Evolutionary conservation across 1,284 basidiomycete species (phyloP).

Genomic region (Cutaneotrichosporon sp.): DNA sequence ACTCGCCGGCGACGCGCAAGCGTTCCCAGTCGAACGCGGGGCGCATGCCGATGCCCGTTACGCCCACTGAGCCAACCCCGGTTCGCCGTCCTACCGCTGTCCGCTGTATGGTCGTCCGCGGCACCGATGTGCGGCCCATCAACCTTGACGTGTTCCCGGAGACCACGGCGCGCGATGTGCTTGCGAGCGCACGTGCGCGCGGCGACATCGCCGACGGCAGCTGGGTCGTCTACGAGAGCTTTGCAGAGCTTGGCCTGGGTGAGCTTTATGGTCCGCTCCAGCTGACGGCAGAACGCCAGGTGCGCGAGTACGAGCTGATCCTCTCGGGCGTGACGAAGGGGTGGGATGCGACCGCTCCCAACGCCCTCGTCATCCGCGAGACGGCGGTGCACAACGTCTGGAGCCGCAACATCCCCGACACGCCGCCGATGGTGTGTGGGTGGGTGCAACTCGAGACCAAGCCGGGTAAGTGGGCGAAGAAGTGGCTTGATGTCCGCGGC

Average conservation of each 20-base stretch:
- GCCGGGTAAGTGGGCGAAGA: constrained; percentile 87
- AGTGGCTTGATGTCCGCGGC: constrained; percentile 79
- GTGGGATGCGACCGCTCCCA: constrained; percentile 77
- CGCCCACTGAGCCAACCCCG: constrained; percentile 14
- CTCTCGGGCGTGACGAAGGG: constrained; percentile 67
- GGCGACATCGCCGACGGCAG: constrained; percentile 27
- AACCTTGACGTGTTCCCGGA: constrained; percentile 38
- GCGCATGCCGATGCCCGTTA: not conserved
- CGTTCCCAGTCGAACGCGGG: constrained; percentile 16
- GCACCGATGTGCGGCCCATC: constrained; percentile 16
- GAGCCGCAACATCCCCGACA: constrained; percentile 61
- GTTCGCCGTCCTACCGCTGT: constrained; percentile 11
- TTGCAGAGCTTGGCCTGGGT: constrained; percentile 41
- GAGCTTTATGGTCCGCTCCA: not conserved
- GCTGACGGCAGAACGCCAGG: constrained; percentile 65
- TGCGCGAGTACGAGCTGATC: constrained; percentile 77
- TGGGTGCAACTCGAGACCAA: constrained; percentile 84
- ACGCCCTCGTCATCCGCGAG: constrained; percentile 72
- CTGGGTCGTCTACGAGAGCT: constrained; percentile 50
- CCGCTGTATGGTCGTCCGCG: constrained; percentile 15
- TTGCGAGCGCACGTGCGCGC: constrained; percentile 19
- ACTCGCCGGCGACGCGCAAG: constrained; percentile 1
- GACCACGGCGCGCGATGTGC: constrained; percentile 44
- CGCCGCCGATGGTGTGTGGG: constrained; percentile 67
- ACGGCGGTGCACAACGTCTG: constrained; percentile 54